Conservation (phyloP, 129 eudicot genomes). For the Scalesia atractyloides region DNA sequence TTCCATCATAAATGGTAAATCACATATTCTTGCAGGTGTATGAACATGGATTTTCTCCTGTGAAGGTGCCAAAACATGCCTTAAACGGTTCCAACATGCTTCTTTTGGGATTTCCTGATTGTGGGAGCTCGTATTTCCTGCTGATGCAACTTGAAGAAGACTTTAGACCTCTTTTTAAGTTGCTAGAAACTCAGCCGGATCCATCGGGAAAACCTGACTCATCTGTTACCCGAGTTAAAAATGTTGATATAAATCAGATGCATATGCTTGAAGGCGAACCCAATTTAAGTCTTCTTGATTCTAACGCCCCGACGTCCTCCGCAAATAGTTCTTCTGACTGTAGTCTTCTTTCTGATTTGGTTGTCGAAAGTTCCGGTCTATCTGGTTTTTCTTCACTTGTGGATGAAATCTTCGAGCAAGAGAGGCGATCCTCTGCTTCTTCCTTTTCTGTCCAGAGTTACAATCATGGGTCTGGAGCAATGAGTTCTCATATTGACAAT, state of each 20-base stretch:
- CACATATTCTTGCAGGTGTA: constrained; percentile 59
- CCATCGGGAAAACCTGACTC: constrained; percentile 59
- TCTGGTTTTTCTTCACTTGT: constrained; percentile 71
- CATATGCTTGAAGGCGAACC: constrained; percentile 76
- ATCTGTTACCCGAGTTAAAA: constrained; percentile 52
- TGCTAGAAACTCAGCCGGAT: constrained; percentile 74
- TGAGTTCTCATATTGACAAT: constrained; percentile 44
- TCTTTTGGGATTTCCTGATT: constrained; percentile 94
- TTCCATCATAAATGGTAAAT: not conserved
- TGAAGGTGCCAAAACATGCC: constrained; percentile 69
- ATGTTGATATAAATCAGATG: constrained; percentile 64
- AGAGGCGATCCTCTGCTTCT: constrained; percentile 56
- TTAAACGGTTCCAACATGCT: constrained; percentile 64
- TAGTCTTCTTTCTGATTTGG: constrained; percentile 50
- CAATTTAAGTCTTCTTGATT: constrained; percentile 63
- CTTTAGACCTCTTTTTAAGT: constrained; percentile 69
- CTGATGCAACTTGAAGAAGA: constrained; percentile 90
- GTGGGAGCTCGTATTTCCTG: constrained; percentile 87
- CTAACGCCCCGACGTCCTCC: constrained; percentile 38
- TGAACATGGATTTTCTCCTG: constrained; percentile 73
- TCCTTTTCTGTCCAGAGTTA: constrained; percentile 43
- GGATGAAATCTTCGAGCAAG: constrained; percentile 92
- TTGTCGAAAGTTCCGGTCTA: constrained; percentile 54
- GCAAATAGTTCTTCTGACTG: constrained; percentile 46
- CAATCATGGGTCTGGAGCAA: constrained; percentile 37